phyloP scores from a whole-genome alignment of 305 asterid species.

The Fraxinus baroniana region DNA sequence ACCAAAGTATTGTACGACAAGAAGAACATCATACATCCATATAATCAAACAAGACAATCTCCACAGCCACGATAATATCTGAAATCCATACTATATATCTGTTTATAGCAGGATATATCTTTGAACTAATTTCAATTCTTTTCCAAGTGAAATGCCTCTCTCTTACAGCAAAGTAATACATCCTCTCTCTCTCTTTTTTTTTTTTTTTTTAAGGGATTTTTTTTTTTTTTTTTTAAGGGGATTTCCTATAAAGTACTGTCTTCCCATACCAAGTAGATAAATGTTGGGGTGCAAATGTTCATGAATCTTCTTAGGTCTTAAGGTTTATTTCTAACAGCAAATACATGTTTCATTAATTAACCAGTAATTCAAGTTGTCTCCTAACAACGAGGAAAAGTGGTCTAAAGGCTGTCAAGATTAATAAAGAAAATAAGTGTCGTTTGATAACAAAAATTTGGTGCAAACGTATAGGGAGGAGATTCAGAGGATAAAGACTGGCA shows the following conservation, averaged over 20 bases:
- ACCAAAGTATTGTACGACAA: not conserved
- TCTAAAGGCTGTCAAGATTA: not conserved
- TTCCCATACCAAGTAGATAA: not conserved
- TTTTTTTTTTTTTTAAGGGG: too few species aligned
- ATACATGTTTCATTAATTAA: not conserved
- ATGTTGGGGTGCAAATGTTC: not conserved
- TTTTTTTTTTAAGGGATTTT: too few species aligned
- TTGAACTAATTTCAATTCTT: not conserved
- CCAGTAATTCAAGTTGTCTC: not conserved
- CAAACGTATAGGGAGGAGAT: conserved; percentile 52
- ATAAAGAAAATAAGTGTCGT: not conserved
- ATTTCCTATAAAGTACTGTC: not conserved
- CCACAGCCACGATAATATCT: not conserved
- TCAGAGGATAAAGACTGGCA: conserved; percentile 82
- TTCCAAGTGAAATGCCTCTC: not conserved
- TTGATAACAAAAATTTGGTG: not conserved
- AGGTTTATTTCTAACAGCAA: not conserved
- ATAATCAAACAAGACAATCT: not conserved
- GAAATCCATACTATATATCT: not conserved
- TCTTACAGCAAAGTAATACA: too few species aligned
- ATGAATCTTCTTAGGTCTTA: not conserved
- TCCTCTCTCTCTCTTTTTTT: too few species aligned
- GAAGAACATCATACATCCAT: not conserved
- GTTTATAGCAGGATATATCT: not conserved
- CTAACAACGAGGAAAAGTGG: not conserved